Evolutionary conservation across 2,329 filamentous ascomycete species (phyloP), one percentile per base, ranked within the genome.

Genomic region (Hypoxylon sp.): DNA sequence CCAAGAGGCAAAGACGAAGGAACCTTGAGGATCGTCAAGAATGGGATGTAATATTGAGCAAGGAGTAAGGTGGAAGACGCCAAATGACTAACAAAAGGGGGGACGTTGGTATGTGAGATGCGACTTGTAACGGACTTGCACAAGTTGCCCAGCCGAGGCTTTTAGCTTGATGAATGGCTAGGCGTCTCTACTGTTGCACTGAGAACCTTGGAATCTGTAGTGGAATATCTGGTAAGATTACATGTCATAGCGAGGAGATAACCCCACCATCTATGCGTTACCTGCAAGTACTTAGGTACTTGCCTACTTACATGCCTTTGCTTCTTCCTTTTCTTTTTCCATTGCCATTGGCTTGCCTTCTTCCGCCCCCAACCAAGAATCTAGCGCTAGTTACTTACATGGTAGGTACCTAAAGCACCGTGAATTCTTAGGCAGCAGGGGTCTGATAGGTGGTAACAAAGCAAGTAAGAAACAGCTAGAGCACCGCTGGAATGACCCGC

Each of bases 81-180:
- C 8, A 37, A 52, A 37, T 34, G 44, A 22, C 17, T 43, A 43
- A 22, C 55, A 34, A 53, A 24, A 41, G 32, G 20, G 20, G n/a
- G n/a, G n/a, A n/a, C n/a, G 24, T 26, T 39, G 41, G 32, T 54
- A 48, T 19, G 34, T 20, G 24, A 48, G 49, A 58, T 68, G 59
- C 39, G 48, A 64, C 41, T 55, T 47, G 51, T 26, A 61, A 57
- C 47, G 13, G 59, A 44, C 20, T 17, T 41, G 47, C 52, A 67
- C 54, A 32, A 67, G 60, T 56, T 65, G 59, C 65, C 62, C 58
- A 65, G 65, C 62, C 58, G 62, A 62, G 65, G 55, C 52, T 62
- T 65, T 64, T 20, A 57, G 47, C 37, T 62, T 37, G 41, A 48
- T 37, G 32, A 37, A 37, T n/a, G 15, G 32, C 32, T 37, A n/a